These are phyloP conservation scores for Tetrahymena elliotti DNA, from an alignment of 73 alveolate genomes.

Conservation along the genomic window DNA sequence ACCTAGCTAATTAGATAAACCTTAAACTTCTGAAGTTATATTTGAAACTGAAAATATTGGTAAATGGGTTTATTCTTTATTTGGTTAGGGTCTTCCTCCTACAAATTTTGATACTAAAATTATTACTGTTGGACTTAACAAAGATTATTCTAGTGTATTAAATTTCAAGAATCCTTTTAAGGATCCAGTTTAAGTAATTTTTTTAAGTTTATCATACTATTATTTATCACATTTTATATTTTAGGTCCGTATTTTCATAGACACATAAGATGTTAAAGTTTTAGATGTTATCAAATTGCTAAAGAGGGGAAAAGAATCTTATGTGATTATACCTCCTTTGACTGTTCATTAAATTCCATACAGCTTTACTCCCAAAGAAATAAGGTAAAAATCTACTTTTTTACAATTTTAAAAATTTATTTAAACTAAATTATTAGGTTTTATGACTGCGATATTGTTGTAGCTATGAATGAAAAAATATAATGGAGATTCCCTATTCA, in stretches of 20 bases:
- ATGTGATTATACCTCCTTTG: not conserved
- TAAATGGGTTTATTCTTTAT: slow-evolving; percentile 88
- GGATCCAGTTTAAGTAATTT: slow-evolving; percentile 66
- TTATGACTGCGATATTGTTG: not conserved
- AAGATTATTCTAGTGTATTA: slow-evolving; percentile 85
- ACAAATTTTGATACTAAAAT: slow-evolving; percentile 87
- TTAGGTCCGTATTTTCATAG: not conserved
- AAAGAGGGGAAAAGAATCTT: not conserved
- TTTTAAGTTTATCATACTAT: not conserved
- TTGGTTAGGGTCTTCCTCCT: slow-evolving; percentile 95
- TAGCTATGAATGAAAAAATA: slow-evolving; percentile 35
- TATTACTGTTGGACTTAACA: slow-evolving; percentile 80
- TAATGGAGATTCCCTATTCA: slow-evolving; percentile 43
- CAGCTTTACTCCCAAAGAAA: not conserved
- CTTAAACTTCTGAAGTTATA: slow-evolving; percentile 66
- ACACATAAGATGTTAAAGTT: not conserved
- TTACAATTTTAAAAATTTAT: too few species aligned
- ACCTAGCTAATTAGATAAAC: slow-evolving; percentile 83
- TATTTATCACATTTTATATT: not conserved
- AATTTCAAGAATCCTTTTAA: slow-evolving; percentile 95
- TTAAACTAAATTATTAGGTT: not conserved
- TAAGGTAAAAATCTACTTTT: not conserved
- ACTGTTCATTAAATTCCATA: not conserved
- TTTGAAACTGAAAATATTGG: slow-evolving; percentile 86
- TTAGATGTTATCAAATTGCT: not conserved